Conservation (phyloP, 805 yeast species). For the Henningerozyma blattae region DNA sequence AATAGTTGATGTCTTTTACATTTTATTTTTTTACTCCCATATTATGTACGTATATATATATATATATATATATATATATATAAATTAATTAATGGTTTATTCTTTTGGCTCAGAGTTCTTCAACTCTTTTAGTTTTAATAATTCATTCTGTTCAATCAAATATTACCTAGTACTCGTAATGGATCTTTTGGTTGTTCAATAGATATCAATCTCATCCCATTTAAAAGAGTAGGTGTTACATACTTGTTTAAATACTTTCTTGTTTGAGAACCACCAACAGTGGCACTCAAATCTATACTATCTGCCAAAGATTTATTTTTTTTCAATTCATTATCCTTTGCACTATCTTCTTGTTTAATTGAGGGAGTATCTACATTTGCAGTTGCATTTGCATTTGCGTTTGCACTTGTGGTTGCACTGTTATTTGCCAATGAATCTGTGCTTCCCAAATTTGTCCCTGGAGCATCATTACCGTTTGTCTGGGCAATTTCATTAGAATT, state of each 20-base stretch:
- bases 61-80: background rate
- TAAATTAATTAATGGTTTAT: background rate
- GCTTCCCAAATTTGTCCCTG: no score
- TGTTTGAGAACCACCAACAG: conserved; percentile 61
- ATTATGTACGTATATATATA: background rate
- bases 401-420: background rate
- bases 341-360: background rate
- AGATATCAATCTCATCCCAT: conserved; percentile 49
- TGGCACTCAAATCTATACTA: conserved; percentile 27
- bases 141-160: conserved; percentile 29
- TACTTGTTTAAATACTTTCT: conserved; percentile 56
- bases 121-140: no score
- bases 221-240: conserved; percentile 49
- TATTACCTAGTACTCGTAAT: conserved; percentile 39
- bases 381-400: background rate
- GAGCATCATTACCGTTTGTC: no score
- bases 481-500: no score
- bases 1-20: background rate
- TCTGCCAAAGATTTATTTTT: background rate
- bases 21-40: background rate
- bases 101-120: background rate
- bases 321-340: background rate
- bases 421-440: no score
- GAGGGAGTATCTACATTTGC: background rate
- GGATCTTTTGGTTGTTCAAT: conserved; percentile 44